Evolutionary conservation across 73 alveolate genomes (phyloP).

Genomic region (Paramecium biaurelia): DNA sequence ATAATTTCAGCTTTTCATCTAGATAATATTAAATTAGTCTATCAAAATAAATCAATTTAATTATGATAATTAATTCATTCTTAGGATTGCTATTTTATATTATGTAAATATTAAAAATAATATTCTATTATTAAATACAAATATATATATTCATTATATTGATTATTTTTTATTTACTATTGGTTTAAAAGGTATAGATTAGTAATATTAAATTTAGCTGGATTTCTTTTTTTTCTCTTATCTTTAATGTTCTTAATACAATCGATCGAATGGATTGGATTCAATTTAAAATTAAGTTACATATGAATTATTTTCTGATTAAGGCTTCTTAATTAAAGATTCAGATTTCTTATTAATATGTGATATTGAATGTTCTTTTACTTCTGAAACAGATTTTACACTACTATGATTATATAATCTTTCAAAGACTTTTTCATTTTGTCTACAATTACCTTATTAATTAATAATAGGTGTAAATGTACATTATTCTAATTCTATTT

Average conservation of each 20-base stretch:
- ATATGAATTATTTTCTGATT: neutral
- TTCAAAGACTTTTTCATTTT: neutral
- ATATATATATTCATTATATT: neutral
- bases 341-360: slow-evolving; percentile 12
- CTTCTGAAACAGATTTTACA: neutral
- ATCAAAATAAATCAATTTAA: too few species aligned
- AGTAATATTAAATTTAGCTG: neutral
- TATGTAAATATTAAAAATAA: neutral
- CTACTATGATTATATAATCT: slow-evolving; percentile 19
- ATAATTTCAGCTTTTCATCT: too few species aligned
- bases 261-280: slow-evolving; percentile 25
- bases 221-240: slow-evolving; percentile 18
- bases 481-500: neutral
- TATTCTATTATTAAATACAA: neutral
- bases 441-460: neutral
- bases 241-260: slow-evolving; percentile 38
- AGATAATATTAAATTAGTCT: too few species aligned
- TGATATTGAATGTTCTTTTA: neutral
- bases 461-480: slow-evolving; percentile 20
- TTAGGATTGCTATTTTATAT: neutral
- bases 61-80: too few species aligned
- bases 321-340: neutral
- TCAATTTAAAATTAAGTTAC: slow-evolving; percentile 20
- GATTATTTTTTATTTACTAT: neutral
- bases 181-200: slow-evolving; percentile 12